Evolutionary conservation across 371 early-diverging fungal genomes (phyloP), one percentile per base, ranked within the genome.

Genomic region (Funneliformis caledonium): DNA sequence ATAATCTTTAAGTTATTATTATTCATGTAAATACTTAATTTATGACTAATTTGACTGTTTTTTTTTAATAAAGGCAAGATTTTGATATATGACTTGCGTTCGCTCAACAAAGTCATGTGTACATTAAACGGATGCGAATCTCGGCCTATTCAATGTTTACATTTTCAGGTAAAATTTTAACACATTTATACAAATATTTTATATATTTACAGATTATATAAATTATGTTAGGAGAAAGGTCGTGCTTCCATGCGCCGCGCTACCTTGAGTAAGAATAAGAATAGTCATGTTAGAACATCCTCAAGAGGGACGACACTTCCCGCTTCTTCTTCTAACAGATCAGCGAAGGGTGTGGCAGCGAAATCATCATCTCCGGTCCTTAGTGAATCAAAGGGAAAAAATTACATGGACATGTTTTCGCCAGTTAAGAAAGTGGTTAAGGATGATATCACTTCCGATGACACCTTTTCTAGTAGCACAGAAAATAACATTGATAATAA

Each of bases 401-500:
- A 76, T 50, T 85, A 82, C 47, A 84, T 89, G 83, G 89, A 87
- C 45, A 82, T 89, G 81, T 91, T 91, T 82, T 87, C 89, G n/a
- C 83, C 89, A 1, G 82, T 88, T 4, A 82, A 80, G 61, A 76
- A 80, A 69, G 73, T 50, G 81, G 6, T 31, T 11, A 26, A 37
- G 9, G 75, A 74, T 14, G 52, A 52, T 26, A 22, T 19, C 10
- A 26, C 50, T n/a, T 22, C 31, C 26, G 26, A 72, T 31, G 26
- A 11, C 10, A 16, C 43, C 43, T 19, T 16, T 37, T 4, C 47
- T 70, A 26, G 11, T 5, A 26, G 0, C 2, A 64, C 7, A 26
- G n/a, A 47, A 22, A 48, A 26, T 72, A 48, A 47, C 7, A 72
- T 64, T 14, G 26, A 64, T 33, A 7, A 64, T 11, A 64, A 22